A percentile compares a stretch with the other conserved stretches of the same genome.
These are phyloP conservation scores for Actinidia arguta DNA, from an alignment of 179 eudicot species.

Conservation along the genomic window DNA sequence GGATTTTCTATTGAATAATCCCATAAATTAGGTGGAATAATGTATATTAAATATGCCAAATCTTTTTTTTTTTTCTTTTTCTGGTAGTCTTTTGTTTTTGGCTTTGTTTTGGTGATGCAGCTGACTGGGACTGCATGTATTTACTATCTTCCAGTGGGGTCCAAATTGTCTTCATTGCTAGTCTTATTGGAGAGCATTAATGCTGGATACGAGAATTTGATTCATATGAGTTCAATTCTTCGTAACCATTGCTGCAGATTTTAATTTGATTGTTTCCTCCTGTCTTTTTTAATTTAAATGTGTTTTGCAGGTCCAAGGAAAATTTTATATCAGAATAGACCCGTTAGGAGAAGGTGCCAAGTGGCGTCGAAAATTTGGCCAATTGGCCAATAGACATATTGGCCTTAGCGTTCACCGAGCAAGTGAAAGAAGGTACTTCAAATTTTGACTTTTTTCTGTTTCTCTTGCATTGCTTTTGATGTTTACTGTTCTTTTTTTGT, in stretches of 20 bases:
- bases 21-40: background rate
- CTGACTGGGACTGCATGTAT: background rate
- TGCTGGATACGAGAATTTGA: background rate
- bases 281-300: conserved; percentile 9
- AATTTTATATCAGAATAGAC: conserved; percentile 76
- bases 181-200: background rate
- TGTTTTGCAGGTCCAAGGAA: conserved; percentile 79
- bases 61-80: background rate
- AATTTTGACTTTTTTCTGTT: background rate
- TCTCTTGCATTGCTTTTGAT: background rate
- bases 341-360: conserved; percentile 89
- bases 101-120: background rate
- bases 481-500: conserved; percentile 24
- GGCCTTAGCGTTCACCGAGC: conserved; percentile 95
- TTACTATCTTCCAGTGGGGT: background rate
- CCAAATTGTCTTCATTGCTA: background rate
- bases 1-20: background rate
- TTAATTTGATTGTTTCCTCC: conserved; percentile 2
- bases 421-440: conserved; percentile 42
- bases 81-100: background rate
- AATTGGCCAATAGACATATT: conserved; percentile 93
- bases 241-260: background rate
- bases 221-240: background rate
- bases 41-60: background rate
- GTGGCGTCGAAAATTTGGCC: conserved; percentile 96